Evolutionary conservation across 805 yeast species (phyloP).

Genomic region (Lachancea kluyveri): DNA sequence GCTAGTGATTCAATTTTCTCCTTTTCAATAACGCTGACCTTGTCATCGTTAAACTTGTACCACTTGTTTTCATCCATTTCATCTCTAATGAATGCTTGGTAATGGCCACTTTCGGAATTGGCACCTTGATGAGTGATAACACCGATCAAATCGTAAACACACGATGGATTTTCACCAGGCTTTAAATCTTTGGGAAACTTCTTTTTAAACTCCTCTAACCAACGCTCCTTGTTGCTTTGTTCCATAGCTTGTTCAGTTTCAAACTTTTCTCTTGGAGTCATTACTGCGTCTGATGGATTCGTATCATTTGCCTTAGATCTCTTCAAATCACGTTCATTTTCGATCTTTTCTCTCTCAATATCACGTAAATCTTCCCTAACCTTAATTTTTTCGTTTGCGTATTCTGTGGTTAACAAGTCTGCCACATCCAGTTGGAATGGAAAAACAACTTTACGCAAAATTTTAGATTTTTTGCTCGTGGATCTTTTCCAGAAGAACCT

Average conservation of each 20-base stretch:
- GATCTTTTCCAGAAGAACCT: constrained; percentile 96
- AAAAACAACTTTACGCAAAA: constrained; percentile 87
- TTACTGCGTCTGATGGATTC: constrained; percentile 14
- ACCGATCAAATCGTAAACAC: constrained; percentile 76
- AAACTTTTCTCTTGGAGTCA: constrained; percentile 48
- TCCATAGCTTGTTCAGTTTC: constrained; percentile 42
- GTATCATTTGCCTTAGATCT: constrained; percentile 37
- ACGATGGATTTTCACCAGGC: constrained; percentile 75
- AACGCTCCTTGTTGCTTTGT: constrained; percentile 46
- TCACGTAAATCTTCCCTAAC: constrained; percentile 73
- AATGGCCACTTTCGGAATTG: constrained; percentile 95
- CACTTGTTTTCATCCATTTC: constrained; percentile 69
- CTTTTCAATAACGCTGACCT: constrained; percentile 67
- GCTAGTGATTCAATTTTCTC: constrained; percentile 81
- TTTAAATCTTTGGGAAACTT: constrained; percentile 42
- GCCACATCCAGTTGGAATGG: constrained; percentile 89
- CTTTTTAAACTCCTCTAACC: constrained; percentile 38
- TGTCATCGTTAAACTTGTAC: constrained; percentile 95
- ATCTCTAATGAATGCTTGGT: constrained; percentile 83
- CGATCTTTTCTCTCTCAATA: constrained; percentile 68
- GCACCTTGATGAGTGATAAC: constrained; percentile 93
- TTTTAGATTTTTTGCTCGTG: constrained; percentile 84
- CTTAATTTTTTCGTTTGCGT: constrained; percentile 58
- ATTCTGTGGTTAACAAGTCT: constrained; percentile 76
- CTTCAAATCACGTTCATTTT: constrained; percentile 65